phyloP scores from a whole-genome alignment of 768 basidiomycete genomes.

The Boletus pseudo-olivaceus region DNA sequence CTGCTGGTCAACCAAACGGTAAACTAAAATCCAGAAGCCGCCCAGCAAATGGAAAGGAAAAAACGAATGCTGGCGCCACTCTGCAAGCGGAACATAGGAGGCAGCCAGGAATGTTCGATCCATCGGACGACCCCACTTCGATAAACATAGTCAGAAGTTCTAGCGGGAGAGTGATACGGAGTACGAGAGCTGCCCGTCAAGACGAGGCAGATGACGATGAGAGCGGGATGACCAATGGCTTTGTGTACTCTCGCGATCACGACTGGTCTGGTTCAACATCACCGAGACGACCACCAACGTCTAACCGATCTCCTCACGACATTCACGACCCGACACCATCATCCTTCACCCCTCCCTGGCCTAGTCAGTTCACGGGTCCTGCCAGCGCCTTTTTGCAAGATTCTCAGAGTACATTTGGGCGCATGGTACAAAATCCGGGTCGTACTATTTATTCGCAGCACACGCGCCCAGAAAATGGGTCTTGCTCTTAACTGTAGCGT shows the following conservation, averaged over 20 bases:
- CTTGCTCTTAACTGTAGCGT: slow-evolving; percentile 22
- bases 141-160: slow-evolving; percentile 27
- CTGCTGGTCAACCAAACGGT: slow-evolving; percentile 22
- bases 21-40: slow-evolving; percentile 41
- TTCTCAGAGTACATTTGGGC: slow-evolving; percentile 38
- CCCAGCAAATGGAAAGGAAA: slow-evolving; percentile 34
- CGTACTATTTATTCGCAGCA: slow-evolving; percentile 63
- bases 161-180: slow-evolving; percentile 29
- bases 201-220: slow-evolving; percentile 26
- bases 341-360: slow-evolving; percentile 27
- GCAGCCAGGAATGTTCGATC: slow-evolving; percentile 17
- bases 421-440: slow-evolving; percentile 46
- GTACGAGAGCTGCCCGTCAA: slow-evolving; percentile 27
- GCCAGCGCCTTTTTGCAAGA: slow-evolving; percentile 50
- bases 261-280: slow-evolving; percentile 27
- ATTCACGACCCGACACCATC: slow-evolving; percentile 18
- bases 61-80: slow-evolving; percentile 28
- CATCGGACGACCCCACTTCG: slow-evolving; percentile 17
- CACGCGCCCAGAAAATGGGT: slow-evolving; percentile 34
- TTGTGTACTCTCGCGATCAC: slow-evolving; percentile 13
- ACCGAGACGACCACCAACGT: slow-evolving; percentile 16
- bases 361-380: slow-evolving; percentile 45
- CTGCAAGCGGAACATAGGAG: slow-evolving; percentile 24
- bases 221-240: slow-evolving; percentile 23
- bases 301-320: slow-evolving; percentile 21